Evolutionary conservation across 2,329 filamentous ascomycete genomes (phyloP).

Genomic region (Neofusicoccum ribis): DNA sequence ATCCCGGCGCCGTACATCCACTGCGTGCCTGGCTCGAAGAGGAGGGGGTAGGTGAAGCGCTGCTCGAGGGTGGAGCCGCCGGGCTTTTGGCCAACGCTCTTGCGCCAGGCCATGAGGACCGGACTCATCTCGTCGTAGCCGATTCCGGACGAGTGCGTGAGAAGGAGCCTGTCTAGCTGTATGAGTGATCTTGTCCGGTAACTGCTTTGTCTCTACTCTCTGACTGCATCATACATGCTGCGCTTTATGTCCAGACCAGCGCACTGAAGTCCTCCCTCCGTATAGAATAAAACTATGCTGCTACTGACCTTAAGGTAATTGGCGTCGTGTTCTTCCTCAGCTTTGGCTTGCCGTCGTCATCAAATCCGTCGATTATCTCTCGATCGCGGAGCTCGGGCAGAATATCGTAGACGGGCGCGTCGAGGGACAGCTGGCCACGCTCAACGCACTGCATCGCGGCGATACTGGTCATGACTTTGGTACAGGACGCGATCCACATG

Average conservation of each 20-base stretch:
- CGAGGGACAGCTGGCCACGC: slow-evolving; percentile 31
- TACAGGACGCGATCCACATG: slow-evolving; percentile 43
- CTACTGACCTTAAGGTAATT: slow-evolving; percentile 15
- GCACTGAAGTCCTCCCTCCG: no score
- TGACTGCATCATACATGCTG: no score
- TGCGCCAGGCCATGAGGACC: slow-evolving; percentile 20
- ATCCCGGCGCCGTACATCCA: slow-evolving; percentile 28
- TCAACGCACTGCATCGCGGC: slow-evolving; percentile 38
- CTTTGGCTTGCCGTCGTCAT: slow-evolving; percentile 25
- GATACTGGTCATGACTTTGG: slow-evolving; percentile 40
- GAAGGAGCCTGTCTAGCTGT: slow-evolving; percentile 24
- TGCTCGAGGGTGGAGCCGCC: slow-evolving; percentile 21
- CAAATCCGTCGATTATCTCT: slow-evolving; percentile 28
- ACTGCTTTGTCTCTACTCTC: no score
- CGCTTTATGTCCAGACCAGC: no score
- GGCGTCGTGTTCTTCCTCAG: slow-evolving; percentile 11
- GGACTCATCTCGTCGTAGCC: slow-evolving; percentile 27
- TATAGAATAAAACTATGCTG: neutral
- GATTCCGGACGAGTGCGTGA: slow-evolving; percentile 32
- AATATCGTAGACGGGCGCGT: slow-evolving; percentile 34
- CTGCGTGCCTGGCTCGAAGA: slow-evolving; percentile 30
- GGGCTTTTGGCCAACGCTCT: slow-evolving; percentile 20
- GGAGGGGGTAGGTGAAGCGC: slow-evolving; percentile 24
- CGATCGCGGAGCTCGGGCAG: slow-evolving; percentile 34
- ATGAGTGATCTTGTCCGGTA: no score